These are phyloP conservation scores for Draba incana DNA, from an alignment of 345 rosid species.

Conservation along the genomic window DNA sequence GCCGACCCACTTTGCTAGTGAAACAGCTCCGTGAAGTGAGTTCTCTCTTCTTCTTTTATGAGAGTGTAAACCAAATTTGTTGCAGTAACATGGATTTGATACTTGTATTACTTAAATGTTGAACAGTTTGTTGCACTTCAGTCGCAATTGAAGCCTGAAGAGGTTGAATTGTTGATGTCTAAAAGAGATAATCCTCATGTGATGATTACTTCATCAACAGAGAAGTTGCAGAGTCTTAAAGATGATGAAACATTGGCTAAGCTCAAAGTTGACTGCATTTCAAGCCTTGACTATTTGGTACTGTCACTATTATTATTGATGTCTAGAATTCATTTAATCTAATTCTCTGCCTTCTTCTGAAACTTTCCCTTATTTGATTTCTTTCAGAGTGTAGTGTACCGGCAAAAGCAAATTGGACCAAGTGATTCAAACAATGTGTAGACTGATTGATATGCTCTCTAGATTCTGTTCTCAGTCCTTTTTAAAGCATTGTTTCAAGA, in stretches of 20 bases:
- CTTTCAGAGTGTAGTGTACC: conserved; percentile 32
- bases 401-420: conserved; percentile 21
- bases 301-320: not conserved
- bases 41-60: conserved; percentile 40
- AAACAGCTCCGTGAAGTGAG: conserved; percentile 78
- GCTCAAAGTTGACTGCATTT: conserved; percentile 12
- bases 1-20: conserved; percentile 65
- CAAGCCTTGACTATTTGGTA: conserved; percentile 29
- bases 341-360: not conserved
- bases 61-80: not conserved
- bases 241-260: conserved; percentile 51
- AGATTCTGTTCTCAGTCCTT: not conserved
- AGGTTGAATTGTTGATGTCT: conserved; percentile 63
- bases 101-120: conserved; percentile 23
- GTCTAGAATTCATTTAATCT: too few species aligned
- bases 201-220: conserved; percentile 21
- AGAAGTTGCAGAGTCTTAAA: conserved; percentile 51
- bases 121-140: conserved; percentile 68
- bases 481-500: not conserved
- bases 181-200: conserved; percentile 27
- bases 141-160: conserved; percentile 59
- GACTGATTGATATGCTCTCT: conserved; percentile 20
- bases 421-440: conserved; percentile 6
- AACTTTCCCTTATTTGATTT: conserved; percentile 24
- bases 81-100: conserved; percentile 18